A percentile compares a stretch with the other conserved stretches of the same genome.
phyloP scores from a whole-genome alignment of 1,139 yeast species.

The Magnusiomyces tetraspermus region DNA sequence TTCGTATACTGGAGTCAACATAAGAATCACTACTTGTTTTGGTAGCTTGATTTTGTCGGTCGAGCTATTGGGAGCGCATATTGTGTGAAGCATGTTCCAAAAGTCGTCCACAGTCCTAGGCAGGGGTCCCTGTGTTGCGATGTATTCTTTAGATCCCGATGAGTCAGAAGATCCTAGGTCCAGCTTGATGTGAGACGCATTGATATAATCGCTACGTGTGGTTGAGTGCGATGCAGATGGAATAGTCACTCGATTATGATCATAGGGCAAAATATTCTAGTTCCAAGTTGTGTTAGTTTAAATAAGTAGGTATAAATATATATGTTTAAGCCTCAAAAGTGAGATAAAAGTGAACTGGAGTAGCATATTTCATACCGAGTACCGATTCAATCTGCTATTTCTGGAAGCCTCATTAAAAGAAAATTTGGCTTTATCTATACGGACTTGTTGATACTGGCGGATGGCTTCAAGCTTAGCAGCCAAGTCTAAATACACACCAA shows the following conservation, averaged over 20 bases:
- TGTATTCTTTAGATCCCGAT: slow-evolving; percentile 33
- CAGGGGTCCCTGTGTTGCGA: slow-evolving; percentile 70
- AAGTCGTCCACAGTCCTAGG: slow-evolving; percentile 53
- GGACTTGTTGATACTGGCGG: not conserved
- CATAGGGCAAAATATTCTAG: slow-evolving; percentile 50
- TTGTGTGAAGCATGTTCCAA: slow-evolving; percentile 70
- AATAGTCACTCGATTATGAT: slow-evolving; percentile 43
- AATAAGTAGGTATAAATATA: too few relatives aligned
- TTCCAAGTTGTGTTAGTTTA: not conserved
- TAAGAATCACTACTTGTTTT: slow-evolving; percentile 52
- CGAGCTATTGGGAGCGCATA: slow-evolving; percentile 28
- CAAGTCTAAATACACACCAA: not conserved
- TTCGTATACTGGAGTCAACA: slow-evolving; percentile 79
- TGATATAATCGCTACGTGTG: slow-evolving; percentile 36
- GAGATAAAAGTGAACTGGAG: not conserved
- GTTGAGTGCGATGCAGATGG: slow-evolving; percentile 21
- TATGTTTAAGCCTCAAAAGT: not conserved
- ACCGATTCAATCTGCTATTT: not conserved
- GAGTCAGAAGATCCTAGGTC: slow-evolving; percentile 20
- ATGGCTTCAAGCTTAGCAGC: not conserved
- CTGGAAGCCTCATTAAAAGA: not conserved
- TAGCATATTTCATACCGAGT: not conserved
- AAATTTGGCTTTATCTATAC: not conserved
- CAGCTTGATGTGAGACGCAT: slow-evolving; percentile 38
- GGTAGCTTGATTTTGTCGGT: slow-evolving; percentile 26